Evolutionary conservation across 768 basidiomycete genomes (phyloP).

Genomic region (Lyophyllum atratum): DNA sequence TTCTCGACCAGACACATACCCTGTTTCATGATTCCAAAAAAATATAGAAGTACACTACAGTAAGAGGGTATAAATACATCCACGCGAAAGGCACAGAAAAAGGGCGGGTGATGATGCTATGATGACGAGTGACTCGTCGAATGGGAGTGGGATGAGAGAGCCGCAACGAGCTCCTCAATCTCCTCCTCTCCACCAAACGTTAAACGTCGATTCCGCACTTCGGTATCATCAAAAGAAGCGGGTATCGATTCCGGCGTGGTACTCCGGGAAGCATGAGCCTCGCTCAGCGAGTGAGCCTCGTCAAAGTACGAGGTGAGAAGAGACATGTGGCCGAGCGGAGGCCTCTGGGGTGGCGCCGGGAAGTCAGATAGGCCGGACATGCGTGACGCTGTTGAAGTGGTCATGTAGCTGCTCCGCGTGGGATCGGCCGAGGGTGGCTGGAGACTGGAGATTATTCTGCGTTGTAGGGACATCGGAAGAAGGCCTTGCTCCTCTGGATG

Average conservation of each 20-base stretch:
- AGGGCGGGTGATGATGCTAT: no score
- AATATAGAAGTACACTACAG: not conserved
- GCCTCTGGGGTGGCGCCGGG: constrained; percentile 53
- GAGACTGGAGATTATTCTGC: constrained; percentile 26
- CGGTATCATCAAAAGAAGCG: not conserved
- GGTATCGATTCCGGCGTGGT: constrained; percentile 9
- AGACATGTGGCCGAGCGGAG: constrained; percentile 37
- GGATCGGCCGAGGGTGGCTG: constrained; percentile 34
- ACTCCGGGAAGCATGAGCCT: constrained; percentile 11
- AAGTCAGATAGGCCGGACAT: constrained; percentile 79
- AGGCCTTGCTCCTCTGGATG: constrained; percentile 1
- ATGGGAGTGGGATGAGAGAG: constrained; percentile 25
- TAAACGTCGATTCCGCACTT: constrained; percentile 15
- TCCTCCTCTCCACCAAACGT: constrained; percentile 30
- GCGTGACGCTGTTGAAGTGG: constrained; percentile 56
- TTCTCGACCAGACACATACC: no score
- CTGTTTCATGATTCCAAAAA: no score
- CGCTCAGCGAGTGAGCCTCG: constrained; percentile 21
- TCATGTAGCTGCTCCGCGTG: constrained; percentile 60
- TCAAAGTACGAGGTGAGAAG: constrained; percentile 49
- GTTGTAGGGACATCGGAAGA: not conserved
- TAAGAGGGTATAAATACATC: not conserved
- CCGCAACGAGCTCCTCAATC: constrained; percentile 25
- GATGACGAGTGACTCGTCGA: not conserved
- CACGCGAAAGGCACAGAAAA: not conserved